Evolutionary conservation across 441 rosid genomes (phyloP), one percentile per base, ranked within the genome.

Genomic region (Melastoma candidum): DNA sequence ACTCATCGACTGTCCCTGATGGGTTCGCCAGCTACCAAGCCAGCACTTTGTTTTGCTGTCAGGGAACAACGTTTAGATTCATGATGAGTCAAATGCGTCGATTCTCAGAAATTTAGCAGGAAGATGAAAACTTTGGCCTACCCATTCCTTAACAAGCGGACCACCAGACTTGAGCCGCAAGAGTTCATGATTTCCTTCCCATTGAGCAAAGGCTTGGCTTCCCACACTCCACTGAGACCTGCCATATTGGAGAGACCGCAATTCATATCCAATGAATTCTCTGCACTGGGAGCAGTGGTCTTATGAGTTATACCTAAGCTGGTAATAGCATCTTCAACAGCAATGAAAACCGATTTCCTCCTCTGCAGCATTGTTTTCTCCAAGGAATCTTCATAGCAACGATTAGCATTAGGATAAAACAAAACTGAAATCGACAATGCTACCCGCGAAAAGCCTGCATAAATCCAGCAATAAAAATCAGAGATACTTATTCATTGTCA

Each of bases 21-120:
- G 90, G 95, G 59, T 84, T 68, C 26, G 90, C 90, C 11, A 92
- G 80, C 74, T 92, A 94, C 97, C 98, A 92, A 41, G 81, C 82
- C 4, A 81, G 65, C 51, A 80, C 49, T 59, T 74, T 84, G 65
- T 83, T 77, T 81, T 90, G 95, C 97, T 89, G 88, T 68, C 24
- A 59, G 58, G 43, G 41, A 22, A 56, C 56, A 27, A 48, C 39
- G 55, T 51, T 49, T 1, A 22, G 12, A 45, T 2, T 29, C 36
- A 6, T 3, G 7, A 29, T 1, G 7, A 2, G 8, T 7, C 12
- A 5, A 51, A 17, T 60, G 25, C 14, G 29, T 11, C 7, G 11
- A 13, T 8, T n/a, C 26, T 45, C 46, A 36, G 12, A 29, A 10
- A 27, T 43, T 13, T 45, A 11, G 51, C 14, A 46, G 39, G n/a